Percentiles rank a stretch among this genome's conserved stretches.
These are phyloP conservation scores for Phoenix dactylifera DNA, from an alignment of 176 grass and related monocot genomes.

Conservation along the genomic window DNA sequence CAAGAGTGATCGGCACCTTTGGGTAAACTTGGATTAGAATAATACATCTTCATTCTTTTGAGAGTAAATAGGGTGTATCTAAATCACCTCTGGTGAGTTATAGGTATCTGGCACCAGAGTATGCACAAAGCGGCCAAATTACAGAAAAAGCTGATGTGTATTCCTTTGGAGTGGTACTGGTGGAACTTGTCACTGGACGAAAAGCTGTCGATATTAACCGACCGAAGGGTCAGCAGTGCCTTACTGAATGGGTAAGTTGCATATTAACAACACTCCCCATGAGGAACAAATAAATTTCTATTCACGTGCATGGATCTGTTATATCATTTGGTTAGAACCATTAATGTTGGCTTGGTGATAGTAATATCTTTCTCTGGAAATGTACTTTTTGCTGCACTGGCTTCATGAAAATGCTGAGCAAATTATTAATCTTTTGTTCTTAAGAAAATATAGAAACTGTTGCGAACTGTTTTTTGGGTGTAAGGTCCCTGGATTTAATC, in stretches of 20 bases:
- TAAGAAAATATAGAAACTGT: too few relatives aligned
- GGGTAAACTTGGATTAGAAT: conserved; percentile 37
- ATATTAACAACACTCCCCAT: too few relatives aligned
- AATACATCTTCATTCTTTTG: conserved; percentile 3
- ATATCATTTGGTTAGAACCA: too few relatives aligned
- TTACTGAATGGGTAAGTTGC: conserved; percentile 92
- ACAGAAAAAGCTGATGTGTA: conserved; percentile 99
- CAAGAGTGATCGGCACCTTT: conserved; percentile 96
- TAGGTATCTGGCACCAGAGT: conserved; percentile 85
- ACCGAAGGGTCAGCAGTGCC: conserved; percentile 91
- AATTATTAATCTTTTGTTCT: too few relatives aligned
- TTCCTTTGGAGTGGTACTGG: conserved; percentile 89
- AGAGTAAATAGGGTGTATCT: background rate
- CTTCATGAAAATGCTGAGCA: too few relatives aligned
- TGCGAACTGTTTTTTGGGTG: too few relatives aligned
- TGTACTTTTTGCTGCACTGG: too few relatives aligned
- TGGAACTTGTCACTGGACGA: conserved; percentile 89
- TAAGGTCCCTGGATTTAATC: too few relatives aligned
- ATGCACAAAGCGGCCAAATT: conserved; percentile 94
- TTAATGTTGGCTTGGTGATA: too few relatives aligned
- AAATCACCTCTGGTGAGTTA: background rate
- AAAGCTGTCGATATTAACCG: conserved; percentile 95
- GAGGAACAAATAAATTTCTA: too few relatives aligned
- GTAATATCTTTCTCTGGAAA: too few relatives aligned
- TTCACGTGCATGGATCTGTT: too few relatives aligned